Evolutionary conservation across 2,329 filamentous ascomycete genomes (phyloP), one percentile per base, ranked within the genome.

Genomic region (Trichoderma koningii): DNA sequence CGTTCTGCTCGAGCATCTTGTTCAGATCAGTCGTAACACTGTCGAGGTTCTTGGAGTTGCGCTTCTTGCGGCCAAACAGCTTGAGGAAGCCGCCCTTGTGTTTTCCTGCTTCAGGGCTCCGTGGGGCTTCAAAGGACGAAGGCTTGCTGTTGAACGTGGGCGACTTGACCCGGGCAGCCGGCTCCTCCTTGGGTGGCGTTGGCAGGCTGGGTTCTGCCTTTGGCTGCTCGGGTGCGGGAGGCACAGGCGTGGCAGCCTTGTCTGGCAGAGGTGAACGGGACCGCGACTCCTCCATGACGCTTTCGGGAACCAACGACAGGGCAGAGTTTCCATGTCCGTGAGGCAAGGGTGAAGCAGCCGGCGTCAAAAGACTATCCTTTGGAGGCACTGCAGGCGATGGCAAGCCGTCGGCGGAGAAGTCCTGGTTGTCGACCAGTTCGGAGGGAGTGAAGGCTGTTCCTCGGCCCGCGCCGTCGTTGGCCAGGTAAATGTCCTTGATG

Each of bases 401-500:
- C 26, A 79, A 75, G 42, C 59, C 63, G 12, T 47, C 68, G 30
- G 30, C 34, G 19, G 44, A 34, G 66, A 67, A 12, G 55, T 66
- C 52, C 53, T 60, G 44, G n/a, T 70, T 73, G 41, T 73, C 74
- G n/a, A 72, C 55, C 17, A 73, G 71, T 26, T 77, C 77, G 28
- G 80, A 70, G 15, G 75, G 72, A 15, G 75, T 73, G 38, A 78
- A 68, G 19, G 74, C 66, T 45, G 80, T 68, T 14, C 91, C 91
- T 66, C 86, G 90, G 23, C 93, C 93, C 48, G 90, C 88, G 69
- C 83, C 86, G 55, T 79, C 81, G 73, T 96, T 89, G 52, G 87
- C 86, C 59, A 98, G 82, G 76, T 98, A 98, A n/a, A 91, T 88
- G 68, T 92, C 88, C 62, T 93, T 88, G 68, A 96, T 89, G 7